Evolutionary conservation across 2,329 filamentous ascomycete genomes (phyloP), one percentile per base, ranked within the genome.

Genomic region (Trichoderma sp.): DNA sequence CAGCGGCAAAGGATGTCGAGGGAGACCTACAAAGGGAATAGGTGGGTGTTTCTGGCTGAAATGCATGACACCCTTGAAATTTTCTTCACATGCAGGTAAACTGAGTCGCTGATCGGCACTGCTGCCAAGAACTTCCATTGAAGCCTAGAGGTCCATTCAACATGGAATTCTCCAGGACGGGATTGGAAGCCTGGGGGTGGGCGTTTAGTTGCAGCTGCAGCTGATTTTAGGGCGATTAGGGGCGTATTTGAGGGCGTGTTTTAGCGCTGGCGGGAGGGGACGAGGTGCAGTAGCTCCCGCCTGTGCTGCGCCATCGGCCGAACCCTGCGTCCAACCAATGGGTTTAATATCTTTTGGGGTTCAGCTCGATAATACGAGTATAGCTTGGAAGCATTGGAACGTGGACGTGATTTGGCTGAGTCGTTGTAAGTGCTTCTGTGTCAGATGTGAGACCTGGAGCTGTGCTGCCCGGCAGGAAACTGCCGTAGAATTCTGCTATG

Each of bases 241-340:
- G 58, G 13, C 20, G 55, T 30, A 12, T 28, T 57, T 2, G 53
- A 26, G 34, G 32, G 26, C 30, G 6, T 63, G n/a, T 55, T 64
- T 65, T 65, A 36, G 63, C 62, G 62, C 39, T 39, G 58, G 58
- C 58, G 58, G 58, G 58, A 62, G 20, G 32, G 20, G 58, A 32
- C 20, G 20, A 62, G 67, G 39, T 61, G 67, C 67, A 69, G 67
- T 69, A 69, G 67, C 28, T 47, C 67, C 67, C 55, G 57, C 67
- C n/a, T 53, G 20, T 47, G 67, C 57, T 53, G n/a, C 39, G 39
- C 39, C 39, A 43, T 43, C 39, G 39, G 39, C 39, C 39, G 11
- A 53, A 12, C 47, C 47, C 47, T 23, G 47, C 20, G 11, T 23
- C n/a, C 8, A 43, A 43, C 39, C 39, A 43, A 23, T 53, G 47